These are phyloP conservation scores for Chrysoporthe cubensis DNA, from an alignment of 2,329 filamentous ascomycete genomes.

Conservation along the genomic window DNA sequence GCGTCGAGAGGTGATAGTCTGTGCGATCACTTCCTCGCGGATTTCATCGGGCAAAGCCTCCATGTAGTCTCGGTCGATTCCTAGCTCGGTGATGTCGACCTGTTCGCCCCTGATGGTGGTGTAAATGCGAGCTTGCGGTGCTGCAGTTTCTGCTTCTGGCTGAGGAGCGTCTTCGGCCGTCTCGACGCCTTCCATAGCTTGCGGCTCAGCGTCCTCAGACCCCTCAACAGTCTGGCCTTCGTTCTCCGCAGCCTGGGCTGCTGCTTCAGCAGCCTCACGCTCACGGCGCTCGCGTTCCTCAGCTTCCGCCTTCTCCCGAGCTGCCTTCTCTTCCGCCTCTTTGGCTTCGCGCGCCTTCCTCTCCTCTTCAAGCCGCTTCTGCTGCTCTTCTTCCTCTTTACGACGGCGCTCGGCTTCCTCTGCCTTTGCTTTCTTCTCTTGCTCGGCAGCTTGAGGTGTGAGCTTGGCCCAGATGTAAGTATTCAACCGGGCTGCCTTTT, in stretches of 20 bases:
- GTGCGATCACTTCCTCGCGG: constrained; percentile 92
- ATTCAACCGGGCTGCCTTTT: constrained; percentile 71
- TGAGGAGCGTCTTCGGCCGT: constrained; percentile 41
- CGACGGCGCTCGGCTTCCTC: constrained; percentile 55
- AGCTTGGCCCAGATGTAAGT: constrained; percentile 73
- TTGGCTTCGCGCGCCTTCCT: constrained; percentile 70
- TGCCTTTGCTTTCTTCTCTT: constrained; percentile 72
- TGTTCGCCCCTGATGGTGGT: constrained; percentile 85
- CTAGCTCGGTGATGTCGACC: constrained; percentile 90
- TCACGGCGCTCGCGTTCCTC: constrained; percentile 68
- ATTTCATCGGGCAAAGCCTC: constrained; percentile 97
- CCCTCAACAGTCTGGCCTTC: constrained; percentile 47
- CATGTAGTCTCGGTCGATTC: constrained; percentile 92
- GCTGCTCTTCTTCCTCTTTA: constrained; percentile 61
- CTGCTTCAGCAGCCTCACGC: constrained; percentile 64
- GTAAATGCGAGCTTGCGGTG: constrained; percentile 68
- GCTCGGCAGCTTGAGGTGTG: constrained; percentile 82
- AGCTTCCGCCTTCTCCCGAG: constrained; percentile 69
- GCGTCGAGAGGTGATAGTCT: constrained; percentile 82
- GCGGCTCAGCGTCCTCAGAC: constrained; percentile 44
- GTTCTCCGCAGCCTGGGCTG: constrained; percentile 41
- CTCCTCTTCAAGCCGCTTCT: constrained; percentile 67
- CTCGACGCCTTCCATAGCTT: constrained; percentile 69
- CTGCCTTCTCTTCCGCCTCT: constrained; percentile 70
- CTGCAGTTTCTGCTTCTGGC: constrained; percentile 43